Percentiles rank a stretch among this genome's conserved stretches.
These are phyloP conservation scores for Globisporangium rhizosaccharum DNA, from an alignment of 352 stramenopile genomes.

Conservation along the genomic window DNA sequence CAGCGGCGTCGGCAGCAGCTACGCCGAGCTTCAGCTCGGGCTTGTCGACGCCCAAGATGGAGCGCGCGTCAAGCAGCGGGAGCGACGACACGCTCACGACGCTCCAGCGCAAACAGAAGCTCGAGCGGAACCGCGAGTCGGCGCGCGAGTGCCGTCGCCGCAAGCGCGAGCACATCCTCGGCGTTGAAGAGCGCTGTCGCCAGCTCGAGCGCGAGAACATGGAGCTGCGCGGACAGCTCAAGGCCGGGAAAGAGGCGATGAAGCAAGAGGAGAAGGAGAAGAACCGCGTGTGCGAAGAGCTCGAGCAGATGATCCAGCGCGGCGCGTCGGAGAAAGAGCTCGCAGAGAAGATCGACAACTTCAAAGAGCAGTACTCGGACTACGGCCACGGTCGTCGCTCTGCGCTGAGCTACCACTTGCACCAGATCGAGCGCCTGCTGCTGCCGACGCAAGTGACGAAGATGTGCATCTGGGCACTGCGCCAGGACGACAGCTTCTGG, in stretches of 20 bases:
- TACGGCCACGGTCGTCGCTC: constrained; percentile 90
- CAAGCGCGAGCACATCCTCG: constrained; percentile 84
- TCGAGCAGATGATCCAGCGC: constrained; percentile 79
- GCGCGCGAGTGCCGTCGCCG: constrained; percentile 87
- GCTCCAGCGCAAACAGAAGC: constrained; percentile 74
- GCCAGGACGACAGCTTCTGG: constrained; percentile 89
- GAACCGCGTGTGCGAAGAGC: constrained; percentile 76
- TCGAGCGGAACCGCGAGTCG: constrained; percentile 90
- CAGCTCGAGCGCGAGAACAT: constrained; percentile 90
- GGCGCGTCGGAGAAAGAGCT: constrained; percentile 83
- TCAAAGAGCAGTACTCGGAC: constrained; percentile 90
- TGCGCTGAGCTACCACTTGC: constrained; percentile 86
- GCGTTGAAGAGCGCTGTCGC: constrained; percentile 72
- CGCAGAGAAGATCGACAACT: constrained; percentile 94
- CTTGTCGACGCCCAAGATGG: constrained; percentile 41
- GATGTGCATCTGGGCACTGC: constrained; percentile 90
- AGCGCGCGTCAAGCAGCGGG: constrained; percentile 48
- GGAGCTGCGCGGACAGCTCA: constrained; percentile 87
- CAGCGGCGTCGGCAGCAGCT: constrained; percentile 3
- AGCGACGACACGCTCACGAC: constrained; percentile 38
- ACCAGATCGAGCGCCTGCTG: constrained; percentile 92
- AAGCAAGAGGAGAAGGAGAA: constrained; percentile 84
- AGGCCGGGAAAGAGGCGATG: constrained; percentile 84
- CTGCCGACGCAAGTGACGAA: constrained; percentile 92
- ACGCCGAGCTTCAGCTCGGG: neutral